Conservation (phyloP, 2,329 filamentous ascomycete genomes). For the Cadophora malorum region DNA sequence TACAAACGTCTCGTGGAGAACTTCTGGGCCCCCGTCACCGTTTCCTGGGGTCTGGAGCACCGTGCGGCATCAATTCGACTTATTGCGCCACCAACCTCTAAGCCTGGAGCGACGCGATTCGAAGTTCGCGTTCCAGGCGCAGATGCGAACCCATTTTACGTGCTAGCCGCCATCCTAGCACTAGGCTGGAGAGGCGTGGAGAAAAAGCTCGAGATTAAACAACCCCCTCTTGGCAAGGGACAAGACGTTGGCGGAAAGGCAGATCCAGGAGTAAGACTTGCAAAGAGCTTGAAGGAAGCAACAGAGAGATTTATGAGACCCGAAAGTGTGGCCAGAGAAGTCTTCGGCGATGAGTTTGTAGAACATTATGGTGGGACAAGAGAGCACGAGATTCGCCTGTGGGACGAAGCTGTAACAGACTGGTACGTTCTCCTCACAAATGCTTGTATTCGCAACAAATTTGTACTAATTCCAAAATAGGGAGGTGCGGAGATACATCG, state of each 20-base stretch:
- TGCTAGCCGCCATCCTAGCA: conserved; percentile 84
- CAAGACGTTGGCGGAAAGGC: conserved; percentile 76
- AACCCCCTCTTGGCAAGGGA: conserved; percentile 84
- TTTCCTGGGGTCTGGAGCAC: conserved; percentile 96
- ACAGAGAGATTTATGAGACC: conserved; percentile 77
- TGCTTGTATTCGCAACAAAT: background rate
- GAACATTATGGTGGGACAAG: conserved; percentile 93
- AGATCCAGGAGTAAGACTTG: conserved; percentile 78
- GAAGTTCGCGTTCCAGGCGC: conserved; percentile 95
- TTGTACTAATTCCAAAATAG: conserved; percentile 49
- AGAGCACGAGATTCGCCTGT: conserved; percentile 87
- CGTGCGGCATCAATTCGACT: conserved; percentile 89
- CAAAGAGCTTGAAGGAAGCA: conserved; percentile 86
- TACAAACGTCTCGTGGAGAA: conserved; percentile 99
- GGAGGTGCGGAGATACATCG: conserved; percentile 77
- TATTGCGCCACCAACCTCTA: conserved; percentile 86
- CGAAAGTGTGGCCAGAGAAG: conserved; percentile 88
- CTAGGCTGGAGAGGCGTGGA: conserved; percentile 91
- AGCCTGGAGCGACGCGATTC: conserved; percentile 85
- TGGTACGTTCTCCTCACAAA: conserved; percentile 66
- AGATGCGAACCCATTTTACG: conserved; percentile 87
- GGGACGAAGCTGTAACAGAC: conserved; percentile 96
- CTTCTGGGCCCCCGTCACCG: conserved; percentile 98
- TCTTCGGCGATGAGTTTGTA: conserved; percentile 94
- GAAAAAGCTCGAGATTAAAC: conserved; percentile 84